phyloP scores from a whole-genome alignment of 352 stramenopile genomes.

The Globisporangium perplexum region DNA sequence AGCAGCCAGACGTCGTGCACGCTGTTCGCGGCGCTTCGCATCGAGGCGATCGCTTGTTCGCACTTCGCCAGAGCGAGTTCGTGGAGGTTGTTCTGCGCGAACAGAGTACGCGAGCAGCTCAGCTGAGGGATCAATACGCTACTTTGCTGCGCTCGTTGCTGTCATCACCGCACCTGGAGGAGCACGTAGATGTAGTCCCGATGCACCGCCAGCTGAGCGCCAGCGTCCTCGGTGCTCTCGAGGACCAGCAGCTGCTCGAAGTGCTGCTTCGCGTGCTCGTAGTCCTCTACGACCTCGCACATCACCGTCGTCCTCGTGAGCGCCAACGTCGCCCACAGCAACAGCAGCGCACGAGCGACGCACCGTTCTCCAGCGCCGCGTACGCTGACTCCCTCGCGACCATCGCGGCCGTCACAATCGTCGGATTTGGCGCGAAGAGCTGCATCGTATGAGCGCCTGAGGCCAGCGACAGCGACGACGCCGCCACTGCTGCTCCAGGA shows the following conservation, averaged over 20 bases:
- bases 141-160: neutral
- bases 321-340: neutral
- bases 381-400: constrained; percentile 28
- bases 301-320: neutral
- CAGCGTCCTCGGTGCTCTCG: neutral
- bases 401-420: constrained; percentile 13
- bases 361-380: constrained; percentile 43
- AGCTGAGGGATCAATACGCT: neutral
- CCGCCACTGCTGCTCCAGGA: neutral
- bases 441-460: constrained; percentile 6
- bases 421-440: constrained; percentile 18
- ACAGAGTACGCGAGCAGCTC: neutral
- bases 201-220: neutral
- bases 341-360: neutral
- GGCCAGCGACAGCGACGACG: constrained; percentile 3
- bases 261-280: constrained; percentile 28
- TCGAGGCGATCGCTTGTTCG: constrained; percentile 19
- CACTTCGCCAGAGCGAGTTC: constrained; percentile 41
- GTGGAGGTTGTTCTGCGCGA: constrained; percentile 2
- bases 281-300: constrained; percentile 19
- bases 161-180: constrained; percentile 30
- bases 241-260: constrained; percentile 28
- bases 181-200: constrained; percentile 60
- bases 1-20: constrained; percentile 9
- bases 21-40: neutral